Evolutionary conservation across 306 rosid genomes (phyloP), one percentile per base, ranked within the genome.

Genomic region (Arachis hypogaea): DNA sequence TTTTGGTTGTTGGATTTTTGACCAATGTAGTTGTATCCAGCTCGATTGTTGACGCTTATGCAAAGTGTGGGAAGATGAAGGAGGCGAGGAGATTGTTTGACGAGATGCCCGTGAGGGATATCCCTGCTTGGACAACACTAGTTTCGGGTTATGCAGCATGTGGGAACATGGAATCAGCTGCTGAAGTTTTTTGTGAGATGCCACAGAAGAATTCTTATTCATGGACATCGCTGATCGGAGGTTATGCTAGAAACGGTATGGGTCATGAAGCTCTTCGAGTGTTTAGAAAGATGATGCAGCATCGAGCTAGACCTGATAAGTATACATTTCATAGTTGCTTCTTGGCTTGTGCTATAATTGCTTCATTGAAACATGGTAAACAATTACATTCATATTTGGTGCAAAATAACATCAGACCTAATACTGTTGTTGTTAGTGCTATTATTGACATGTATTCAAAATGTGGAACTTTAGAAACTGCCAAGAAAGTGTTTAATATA

Each of bases 401-500:
- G 62, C 79, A 88, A 62, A 80, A 79, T 81, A 80, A 85, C 79
- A 78, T 90, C 63, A 87, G 83, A 75, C 82, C 88, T 73, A 93
- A 80, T 78, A 75, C 85, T 68, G 82, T 88, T 63, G 93, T 93
- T 52, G 84, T 84, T 59, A 78, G 93, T 87, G 88, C 96, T 77
- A 88, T 90, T 52, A 78, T 93, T 28, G 92, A 87, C 82, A 87
- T 90, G 97, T 90, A 93, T 78, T 83, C 96, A 51, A 88, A 88
- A 81, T 90, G 97, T 71, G 97, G 93, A 43, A 68, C 71, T 75
- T 59, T 93, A 63, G 97, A 80, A 66, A 81, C 83, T 41, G 88
- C 86, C 56, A 51, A 43, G 55, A 63, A 5, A 66, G 86, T 90
- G 30, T 93, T 93, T 69, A 9, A 82, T 61, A 72, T 84, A 36